phyloP scores from a whole-genome alignment of 257 asterid species.

The Lantana camara region DNA sequence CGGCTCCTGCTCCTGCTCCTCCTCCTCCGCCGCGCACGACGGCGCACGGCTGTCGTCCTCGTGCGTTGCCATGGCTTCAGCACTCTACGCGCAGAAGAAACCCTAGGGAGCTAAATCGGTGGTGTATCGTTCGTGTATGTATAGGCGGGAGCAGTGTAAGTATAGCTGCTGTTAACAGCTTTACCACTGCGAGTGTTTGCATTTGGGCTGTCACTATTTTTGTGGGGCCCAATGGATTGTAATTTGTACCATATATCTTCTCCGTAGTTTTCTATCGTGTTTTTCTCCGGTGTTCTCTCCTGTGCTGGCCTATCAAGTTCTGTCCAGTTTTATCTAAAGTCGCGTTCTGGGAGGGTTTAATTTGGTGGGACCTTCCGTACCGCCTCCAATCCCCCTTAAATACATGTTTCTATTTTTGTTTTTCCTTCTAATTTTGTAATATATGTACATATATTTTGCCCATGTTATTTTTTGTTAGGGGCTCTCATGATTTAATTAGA shows the following conservation, averaged over 20 bases:
- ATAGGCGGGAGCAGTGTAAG: background rate
- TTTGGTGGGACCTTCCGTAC: too few relatives aligned
- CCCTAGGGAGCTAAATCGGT: constrained; percentile 1
- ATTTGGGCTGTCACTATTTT: background rate
- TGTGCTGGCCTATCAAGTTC: background rate
- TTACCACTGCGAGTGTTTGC: background rate
- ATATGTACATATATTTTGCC: too few relatives aligned
- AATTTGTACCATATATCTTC: too few relatives aligned
- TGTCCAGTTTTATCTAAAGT: background rate
- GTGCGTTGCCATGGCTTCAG: constrained; percentile 26
- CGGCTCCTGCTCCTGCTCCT: background rate
- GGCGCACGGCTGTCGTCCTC: background rate
- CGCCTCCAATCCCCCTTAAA: too few relatives aligned
- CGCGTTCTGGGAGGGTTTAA: background rate
- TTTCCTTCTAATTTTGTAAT: too few relatives aligned
- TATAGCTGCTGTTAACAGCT: background rate
- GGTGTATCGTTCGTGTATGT: background rate
- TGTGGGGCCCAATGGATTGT: constrained; percentile 12
- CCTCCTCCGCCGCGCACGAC: background rate
- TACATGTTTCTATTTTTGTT: too few relatives aligned
- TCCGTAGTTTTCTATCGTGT: too few relatives aligned
- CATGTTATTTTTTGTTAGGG: too few relatives aligned
- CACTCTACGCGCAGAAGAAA: background rate
- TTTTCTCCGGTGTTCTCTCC: background rate
- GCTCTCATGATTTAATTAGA: too few relatives aligned